A percentile compares a stretch with the other conserved stretches of the same genome.
Conservation (phyloP, 1,284 basidiomycete genomes). For the Ustilago hordei region DNA sequence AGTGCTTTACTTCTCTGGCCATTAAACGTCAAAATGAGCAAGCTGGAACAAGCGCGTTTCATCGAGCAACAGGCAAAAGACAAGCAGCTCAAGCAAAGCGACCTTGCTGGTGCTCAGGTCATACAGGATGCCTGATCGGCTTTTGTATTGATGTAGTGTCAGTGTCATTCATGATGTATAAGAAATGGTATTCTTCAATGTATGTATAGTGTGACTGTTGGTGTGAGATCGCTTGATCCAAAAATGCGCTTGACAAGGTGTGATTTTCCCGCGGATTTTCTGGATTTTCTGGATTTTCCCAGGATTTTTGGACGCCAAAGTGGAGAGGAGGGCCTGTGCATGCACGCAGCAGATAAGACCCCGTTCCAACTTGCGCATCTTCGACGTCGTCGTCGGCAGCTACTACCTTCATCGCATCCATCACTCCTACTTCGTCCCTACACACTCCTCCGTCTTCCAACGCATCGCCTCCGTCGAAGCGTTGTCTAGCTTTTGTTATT, state of each 20-base stretch:
- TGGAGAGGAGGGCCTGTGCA: conserved; percentile 10
- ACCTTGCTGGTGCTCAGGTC: not conserved
- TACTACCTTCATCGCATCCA: not conserved
- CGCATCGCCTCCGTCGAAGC: not conserved
- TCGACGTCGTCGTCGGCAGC: not conserved
- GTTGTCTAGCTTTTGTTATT: too few species aligned
- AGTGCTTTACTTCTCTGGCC: conserved; percentile 80
- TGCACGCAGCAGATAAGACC: not conserved
- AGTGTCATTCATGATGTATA: not conserved
- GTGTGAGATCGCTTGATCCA: not conserved
- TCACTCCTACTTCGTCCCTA: not conserved
- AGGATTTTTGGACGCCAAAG: not conserved
- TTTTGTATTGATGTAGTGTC: not conserved
- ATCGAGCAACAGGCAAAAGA: conserved; percentile 34
- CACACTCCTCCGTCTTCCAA: not conserved
- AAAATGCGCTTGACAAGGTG: conserved; percentile 7
- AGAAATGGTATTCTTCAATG: not conserved
- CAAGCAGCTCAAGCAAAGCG: conserved; percentile 20
- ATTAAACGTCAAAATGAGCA: conserved; percentile 76
- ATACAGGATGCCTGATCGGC: not conserved
- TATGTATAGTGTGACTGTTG: not conserved
- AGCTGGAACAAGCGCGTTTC: conserved; percentile 73
- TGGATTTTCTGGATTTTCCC: conserved; percentile 2
- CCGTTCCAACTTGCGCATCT: not conserved
- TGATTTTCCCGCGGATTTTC: conserved; percentile 1